These are phyloP conservation scores for Dendrocalamus sinicus DNA, from an alignment of 176 grass and related monocot genomes.

Conservation along the genomic window DNA sequence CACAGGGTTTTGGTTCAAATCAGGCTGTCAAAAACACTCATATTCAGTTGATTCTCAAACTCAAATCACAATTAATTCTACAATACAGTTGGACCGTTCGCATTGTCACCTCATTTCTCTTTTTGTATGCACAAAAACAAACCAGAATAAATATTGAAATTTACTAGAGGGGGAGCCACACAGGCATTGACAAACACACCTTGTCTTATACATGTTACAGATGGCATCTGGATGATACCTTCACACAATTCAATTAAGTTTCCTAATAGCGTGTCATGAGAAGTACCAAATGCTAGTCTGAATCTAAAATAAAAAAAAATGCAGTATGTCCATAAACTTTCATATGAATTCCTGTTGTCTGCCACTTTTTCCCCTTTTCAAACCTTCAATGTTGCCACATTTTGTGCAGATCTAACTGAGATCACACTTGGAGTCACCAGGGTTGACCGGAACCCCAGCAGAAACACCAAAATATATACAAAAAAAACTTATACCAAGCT, in stretches of 20 bases:
- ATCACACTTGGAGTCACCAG: constrained; percentile 20
- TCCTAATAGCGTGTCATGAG: background rate
- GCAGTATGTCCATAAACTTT: background rate
- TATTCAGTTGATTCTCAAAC: constrained; percentile 4
- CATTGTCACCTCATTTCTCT: constrained; percentile 17
- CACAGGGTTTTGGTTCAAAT: constrained; percentile 28
- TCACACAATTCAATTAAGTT: constrained; percentile 11
- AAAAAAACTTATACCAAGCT: background rate
- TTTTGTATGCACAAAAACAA: background rate
- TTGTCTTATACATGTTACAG: background rate
- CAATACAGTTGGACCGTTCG: constrained; percentile 12
- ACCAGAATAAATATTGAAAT: background rate
- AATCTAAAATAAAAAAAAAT: background rate
- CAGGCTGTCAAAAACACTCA: constrained; percentile 4
- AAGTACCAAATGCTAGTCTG: background rate
- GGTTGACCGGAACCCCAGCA: constrained; percentile 17
- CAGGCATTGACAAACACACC: background rate
- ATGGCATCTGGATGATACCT: background rate
- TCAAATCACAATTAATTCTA: constrained; percentile 7
- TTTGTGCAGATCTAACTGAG: background rate
- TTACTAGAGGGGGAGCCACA: constrained; percentile 3
- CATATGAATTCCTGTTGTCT: constrained; percentile 1
- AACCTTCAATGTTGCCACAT: background rate
- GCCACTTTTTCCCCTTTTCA: background rate
- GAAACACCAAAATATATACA: background rate